Conservation (phyloP, 768 basidiomycete genomes). For the Amylocystis lapponica region DNA sequence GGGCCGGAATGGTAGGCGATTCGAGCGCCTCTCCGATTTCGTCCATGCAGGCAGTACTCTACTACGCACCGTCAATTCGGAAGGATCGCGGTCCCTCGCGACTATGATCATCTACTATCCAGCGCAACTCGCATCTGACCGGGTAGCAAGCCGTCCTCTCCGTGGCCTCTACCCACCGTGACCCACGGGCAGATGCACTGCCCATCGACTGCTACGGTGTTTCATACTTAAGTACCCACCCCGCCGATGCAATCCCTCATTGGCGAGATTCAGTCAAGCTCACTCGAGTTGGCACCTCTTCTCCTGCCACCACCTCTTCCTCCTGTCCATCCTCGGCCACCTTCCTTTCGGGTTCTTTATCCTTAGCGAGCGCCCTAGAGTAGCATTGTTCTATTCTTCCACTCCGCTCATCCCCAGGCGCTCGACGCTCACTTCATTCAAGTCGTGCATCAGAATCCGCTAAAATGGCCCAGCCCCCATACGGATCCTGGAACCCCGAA, state of each 20-base stretch:
- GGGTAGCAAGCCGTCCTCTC: slow-evolving; percentile 3
- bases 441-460: neutral
- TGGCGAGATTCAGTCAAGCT: slow-evolving; percentile 16
- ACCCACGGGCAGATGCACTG: slow-evolving; percentile 12
- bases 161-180: slow-evolving; percentile 4
- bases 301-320: slow-evolving; percentile 43
- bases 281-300: slow-evolving; percentile 22
- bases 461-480: slow-evolving; percentile 14
- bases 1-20: too few species aligned
- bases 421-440: neutral
- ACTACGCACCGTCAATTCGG: too few species aligned
- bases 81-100: slow-evolving; percentile 28
- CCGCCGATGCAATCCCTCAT: slow-evolving; percentile 7
- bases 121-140: slow-evolving; percentile 4
- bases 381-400: neutral
- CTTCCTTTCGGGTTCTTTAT: slow-evolving; percentile 9
- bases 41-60: too few species aligned
- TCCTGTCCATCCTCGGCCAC: slow-evolving; percentile 8
- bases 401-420: neutral
- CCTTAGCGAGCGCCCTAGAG: slow-evolving; percentile 3
- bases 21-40: too few species aligned
- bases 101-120: slow-evolving; percentile 26
- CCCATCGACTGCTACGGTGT: slow-evolving; percentile 13
- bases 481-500: slow-evolving; percentile 14
- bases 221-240: slow-evolving; percentile 32